A percentile compares a stretch with the other conserved stretches of the same genome.
phyloP scores from a whole-genome alignment of 495 filamentous ascomycete genomes.

The Trichoderma reesei region DNA sequence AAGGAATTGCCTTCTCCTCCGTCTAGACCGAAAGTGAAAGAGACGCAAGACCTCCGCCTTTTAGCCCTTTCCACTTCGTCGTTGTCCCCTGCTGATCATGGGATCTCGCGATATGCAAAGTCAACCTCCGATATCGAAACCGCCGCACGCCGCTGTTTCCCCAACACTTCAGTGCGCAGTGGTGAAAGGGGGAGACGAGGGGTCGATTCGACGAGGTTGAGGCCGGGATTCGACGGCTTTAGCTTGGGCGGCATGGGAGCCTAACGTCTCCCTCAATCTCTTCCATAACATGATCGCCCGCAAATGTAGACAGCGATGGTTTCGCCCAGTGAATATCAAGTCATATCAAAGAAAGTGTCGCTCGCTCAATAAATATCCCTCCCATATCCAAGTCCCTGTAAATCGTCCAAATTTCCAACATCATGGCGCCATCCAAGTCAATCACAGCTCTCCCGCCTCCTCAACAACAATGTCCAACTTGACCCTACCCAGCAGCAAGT shows the following conservation, averaged over 20 bases:
- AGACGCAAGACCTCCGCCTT: background rate
- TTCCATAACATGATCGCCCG: too few species aligned
- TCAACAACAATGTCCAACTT: background rate
- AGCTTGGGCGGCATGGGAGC: too few species aligned
- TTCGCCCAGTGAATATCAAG: background rate
- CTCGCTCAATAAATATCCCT: background rate
- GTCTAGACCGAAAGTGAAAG: background rate
- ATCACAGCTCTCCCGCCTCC: background rate
- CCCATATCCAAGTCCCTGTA: background rate
- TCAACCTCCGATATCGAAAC: background rate
- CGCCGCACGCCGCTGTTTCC: too few species aligned
- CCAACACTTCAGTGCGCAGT: too few species aligned
- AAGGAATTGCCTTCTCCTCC: background rate
- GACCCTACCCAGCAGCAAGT: background rate
- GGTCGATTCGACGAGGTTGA: too few species aligned
- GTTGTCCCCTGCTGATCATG: background rate
- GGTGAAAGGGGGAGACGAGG: too few species aligned
- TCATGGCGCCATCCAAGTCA: background rate
- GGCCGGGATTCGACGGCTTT: too few species aligned
- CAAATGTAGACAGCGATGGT: too few species aligned
- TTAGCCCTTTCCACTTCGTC: background rate
- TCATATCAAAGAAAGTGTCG: background rate
- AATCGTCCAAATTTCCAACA: background rate
- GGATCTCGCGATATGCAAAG: background rate
- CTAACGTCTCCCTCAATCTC: too few species aligned